phyloP scores from a whole-genome alignment of 805 yeast genomes.

The Torulaspora quercuum region DNA sequence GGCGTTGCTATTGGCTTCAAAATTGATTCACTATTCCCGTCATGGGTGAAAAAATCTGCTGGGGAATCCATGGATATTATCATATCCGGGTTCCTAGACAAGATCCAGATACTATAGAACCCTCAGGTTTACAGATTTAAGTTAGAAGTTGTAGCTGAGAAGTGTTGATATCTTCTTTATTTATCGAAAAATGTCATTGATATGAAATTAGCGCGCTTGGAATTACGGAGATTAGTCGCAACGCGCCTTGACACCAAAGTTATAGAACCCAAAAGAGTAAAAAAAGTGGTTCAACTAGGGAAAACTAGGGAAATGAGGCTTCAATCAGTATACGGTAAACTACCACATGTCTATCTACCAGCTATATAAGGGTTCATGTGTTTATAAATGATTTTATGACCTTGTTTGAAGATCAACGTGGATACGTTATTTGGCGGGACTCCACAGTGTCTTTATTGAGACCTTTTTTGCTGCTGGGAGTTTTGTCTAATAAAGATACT shows the following conservation, averaged over 20 bases:
- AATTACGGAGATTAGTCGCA: no score
- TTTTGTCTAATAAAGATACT: slow-evolving; percentile 15
- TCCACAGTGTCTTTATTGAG: slow-evolving; percentile 3
- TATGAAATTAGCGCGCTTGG: no score
- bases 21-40: slow-evolving; percentile 2
- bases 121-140: no score
- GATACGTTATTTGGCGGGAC: slow-evolving; percentile 1
- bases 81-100: slow-evolving; percentile 1
- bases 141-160: no score
- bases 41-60: slow-evolving; percentile 4
- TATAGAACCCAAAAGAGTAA: neutral
- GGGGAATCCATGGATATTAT: slow-evolving; percentile 1
- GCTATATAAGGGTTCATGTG: slow-evolving; percentile 4
- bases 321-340: no score
- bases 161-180: no score
- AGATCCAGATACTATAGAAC: no score
- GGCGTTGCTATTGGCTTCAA: slow-evolving; percentile 4
- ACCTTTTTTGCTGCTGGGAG: slow-evolving; percentile 2
- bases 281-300: no score
- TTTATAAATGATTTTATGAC: slow-evolving; percentile 1
- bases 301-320: slow-evolving; percentile 8
- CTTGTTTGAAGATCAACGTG: slow-evolving; percentile 5
- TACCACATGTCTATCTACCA: neutral
- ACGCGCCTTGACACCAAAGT: no score
- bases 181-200: no score